These are phyloP conservation scores for Panaeolus cyanescens DNA, from an alignment of 768 basidiomycete species.

Conservation along the genomic window DNA sequence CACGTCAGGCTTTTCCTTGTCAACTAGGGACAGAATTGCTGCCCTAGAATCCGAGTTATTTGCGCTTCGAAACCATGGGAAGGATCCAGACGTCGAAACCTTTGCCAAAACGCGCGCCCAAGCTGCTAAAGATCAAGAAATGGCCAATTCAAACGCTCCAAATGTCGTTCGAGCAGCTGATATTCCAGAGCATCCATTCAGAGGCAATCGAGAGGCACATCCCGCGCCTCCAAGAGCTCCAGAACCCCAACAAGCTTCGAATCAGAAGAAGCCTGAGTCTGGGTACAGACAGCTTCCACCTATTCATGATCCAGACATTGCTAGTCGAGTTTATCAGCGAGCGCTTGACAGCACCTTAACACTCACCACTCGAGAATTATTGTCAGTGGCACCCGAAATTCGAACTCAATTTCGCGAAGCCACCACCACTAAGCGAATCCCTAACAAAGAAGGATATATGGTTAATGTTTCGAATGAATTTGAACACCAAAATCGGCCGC, in stretches of 20 bases:
- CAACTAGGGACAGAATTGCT: background rate
- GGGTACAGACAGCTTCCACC: slow-evolving; percentile 14
- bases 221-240: background rate
- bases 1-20: background rate
- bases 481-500: background rate
- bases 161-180: no score
- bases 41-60: slow-evolving; percentile 6
- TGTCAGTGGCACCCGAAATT: slow-evolving; percentile 18
- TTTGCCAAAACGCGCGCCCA: background rate
- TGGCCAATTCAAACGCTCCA: no score
- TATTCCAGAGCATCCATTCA: no score
- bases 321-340: slow-evolving; percentile 9
- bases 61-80: background rate
- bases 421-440: slow-evolving; percentile 11
- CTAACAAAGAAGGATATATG: background rate
- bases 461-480: background rate
- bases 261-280: slow-evolving; percentile 8
- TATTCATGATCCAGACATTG: slow-evolving; percentile 16
- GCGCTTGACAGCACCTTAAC: slow-evolving; percentile 10
- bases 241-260: background rate
- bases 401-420: slow-evolving; percentile 13
- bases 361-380: slow-evolving; percentile 11
- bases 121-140: no score
- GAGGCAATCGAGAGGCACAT: no score
- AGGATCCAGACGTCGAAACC: no score